Conservation (phyloP, 2,329 filamentous ascomycete genomes). For the Talaromyces sp. region DNA sequence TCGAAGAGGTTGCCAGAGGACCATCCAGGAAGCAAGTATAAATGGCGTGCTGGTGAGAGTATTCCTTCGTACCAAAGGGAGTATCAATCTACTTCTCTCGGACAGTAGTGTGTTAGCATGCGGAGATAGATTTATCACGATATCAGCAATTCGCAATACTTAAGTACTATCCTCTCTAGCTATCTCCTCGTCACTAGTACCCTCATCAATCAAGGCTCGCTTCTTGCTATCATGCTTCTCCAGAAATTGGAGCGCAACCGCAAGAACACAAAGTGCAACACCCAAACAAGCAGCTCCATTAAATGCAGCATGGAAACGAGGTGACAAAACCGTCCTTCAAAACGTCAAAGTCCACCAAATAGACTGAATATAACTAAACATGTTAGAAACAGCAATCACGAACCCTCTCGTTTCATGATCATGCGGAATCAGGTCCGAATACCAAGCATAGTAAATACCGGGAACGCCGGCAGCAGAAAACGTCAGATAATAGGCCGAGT, state of each 20-base stretch:
- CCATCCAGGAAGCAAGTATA: conserved; percentile 34
- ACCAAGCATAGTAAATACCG: conserved; percentile 11
- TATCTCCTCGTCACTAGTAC: not conserved
- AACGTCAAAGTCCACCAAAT: conserved; percentile 8
- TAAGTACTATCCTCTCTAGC: not conserved
- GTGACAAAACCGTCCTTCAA: conserved; percentile 4
- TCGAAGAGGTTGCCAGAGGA: conserved; percentile 21
- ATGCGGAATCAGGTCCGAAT: conserved; percentile 7
- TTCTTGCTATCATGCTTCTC: conserved; percentile 21
- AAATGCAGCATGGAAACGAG: conserved; percentile 9
- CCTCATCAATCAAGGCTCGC: not conserved
- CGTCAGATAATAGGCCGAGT: conserved; percentile 6
- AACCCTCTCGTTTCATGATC: conserved; percentile 12
- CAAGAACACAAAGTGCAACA: not conserved
- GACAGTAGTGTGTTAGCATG: not conserved
- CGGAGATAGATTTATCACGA: too few relatives aligned
- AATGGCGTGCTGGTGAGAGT: conserved; percentile 32
- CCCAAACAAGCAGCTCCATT: conserved; percentile 2
- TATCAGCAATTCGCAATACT: not conserved
- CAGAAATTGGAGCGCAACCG: conserved; percentile 15
- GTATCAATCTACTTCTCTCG: not conserved
- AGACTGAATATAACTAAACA: conserved; percentile 7
- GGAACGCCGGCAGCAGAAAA: not conserved
- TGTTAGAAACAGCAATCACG: conserved; percentile 4
- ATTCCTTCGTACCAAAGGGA: conserved; percentile 24